phyloP scores from a whole-genome alignment of 345 rosid species.

The Eucalyptus victrix region DNA sequence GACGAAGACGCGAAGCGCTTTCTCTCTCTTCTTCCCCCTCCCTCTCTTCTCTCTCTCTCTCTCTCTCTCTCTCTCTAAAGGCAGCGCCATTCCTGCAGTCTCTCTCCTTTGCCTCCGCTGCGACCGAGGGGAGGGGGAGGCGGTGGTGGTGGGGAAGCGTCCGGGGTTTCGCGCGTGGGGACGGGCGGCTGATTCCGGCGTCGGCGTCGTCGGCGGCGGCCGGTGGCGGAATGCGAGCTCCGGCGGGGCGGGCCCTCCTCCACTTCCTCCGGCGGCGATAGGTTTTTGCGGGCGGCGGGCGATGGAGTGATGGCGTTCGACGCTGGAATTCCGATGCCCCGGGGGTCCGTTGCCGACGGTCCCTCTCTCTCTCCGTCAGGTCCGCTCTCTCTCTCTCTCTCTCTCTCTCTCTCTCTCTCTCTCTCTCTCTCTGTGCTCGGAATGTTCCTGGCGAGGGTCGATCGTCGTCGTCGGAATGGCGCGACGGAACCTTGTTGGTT shows the following conservation, averaged over 20 bases:
- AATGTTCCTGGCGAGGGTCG: neutral
- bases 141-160: neutral
- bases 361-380: constrained; percentile 56
- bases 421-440: neutral
- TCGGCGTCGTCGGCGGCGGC: neutral
- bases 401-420: neutral
- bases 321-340: constrained; percentile 65
- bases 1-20: constrained; percentile 10
- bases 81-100: neutral
- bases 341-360: constrained; percentile 25
- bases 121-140: neutral
- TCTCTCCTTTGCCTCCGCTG: neutral
- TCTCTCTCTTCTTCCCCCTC: neutral
- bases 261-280: neutral
- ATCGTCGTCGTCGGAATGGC: neutral
- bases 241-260: neutral
- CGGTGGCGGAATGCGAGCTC: constrained; percentile 4
- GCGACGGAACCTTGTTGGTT: neutral
- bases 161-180: neutral
- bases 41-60: neutral
- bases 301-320: constrained; percentile 51
- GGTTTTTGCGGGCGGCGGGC: constrained; percentile 12
- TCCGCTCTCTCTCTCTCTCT: constrained; percentile 7
- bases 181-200: neutral
- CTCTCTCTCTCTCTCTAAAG: neutral